Conservation (phyloP, 352 stramenopile genomes). For the Pythium pyrilobum region DNA sequence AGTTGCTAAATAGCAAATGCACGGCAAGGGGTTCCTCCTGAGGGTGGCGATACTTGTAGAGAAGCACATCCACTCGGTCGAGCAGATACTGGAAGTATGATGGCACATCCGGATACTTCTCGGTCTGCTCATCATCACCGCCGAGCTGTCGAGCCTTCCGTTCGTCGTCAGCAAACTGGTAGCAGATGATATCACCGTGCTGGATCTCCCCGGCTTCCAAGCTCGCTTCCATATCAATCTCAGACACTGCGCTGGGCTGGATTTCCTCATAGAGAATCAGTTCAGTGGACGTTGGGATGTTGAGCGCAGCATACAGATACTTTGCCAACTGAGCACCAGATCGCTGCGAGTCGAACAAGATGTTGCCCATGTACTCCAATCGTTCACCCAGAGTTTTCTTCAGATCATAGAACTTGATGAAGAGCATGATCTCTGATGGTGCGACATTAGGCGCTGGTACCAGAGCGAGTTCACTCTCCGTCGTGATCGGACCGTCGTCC, state of each 20-base stretch:
- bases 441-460: constrained; percentile 9
- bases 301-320: constrained; percentile 45
- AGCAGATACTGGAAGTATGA: constrained; percentile 82
- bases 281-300: constrained; percentile 41
- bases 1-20: constrained; percentile 56
- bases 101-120: constrained; percentile 63
- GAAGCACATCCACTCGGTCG: constrained; percentile 72
- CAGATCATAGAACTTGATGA: constrained; percentile 83
- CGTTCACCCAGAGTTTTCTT: constrained; percentile 52
- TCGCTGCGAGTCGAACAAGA: constrained; percentile 58
- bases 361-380: constrained; percentile 75
- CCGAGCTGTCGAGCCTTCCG: background rate
- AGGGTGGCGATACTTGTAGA: constrained; percentile 43
- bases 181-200: constrained; percentile 82
- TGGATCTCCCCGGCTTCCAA: constrained; percentile 64
- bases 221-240: constrained; percentile 45
- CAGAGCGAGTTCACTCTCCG: constrained; percentile 1
- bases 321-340: constrained; percentile 49
- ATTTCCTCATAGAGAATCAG: constrained; percentile 76
- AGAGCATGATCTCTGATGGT: constrained; percentile 55
- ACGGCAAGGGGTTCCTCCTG: constrained; percentile 49
- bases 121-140: constrained; percentile 2
- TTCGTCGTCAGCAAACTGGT: constrained; percentile 48
- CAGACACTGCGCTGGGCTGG: constrained; percentile 49
- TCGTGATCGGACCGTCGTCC: background rate